Conservation (phyloP, 768 basidiomycete species). For the Leccinum broughii region DNA sequence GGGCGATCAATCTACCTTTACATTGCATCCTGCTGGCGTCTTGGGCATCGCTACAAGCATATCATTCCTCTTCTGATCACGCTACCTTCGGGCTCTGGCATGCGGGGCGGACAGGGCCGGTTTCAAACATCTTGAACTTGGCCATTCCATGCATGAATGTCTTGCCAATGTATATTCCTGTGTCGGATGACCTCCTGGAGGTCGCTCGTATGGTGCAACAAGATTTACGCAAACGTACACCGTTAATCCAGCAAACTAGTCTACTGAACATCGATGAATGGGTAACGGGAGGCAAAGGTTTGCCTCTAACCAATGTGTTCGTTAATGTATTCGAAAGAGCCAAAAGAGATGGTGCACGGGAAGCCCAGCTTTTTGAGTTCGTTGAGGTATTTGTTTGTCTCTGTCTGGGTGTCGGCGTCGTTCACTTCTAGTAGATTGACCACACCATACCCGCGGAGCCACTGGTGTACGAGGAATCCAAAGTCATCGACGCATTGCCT, state of each 20-base stretch:
- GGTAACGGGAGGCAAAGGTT: conserved; percentile 30
- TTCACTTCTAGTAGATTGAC: conserved; percentile 30
- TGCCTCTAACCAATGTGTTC: conserved; percentile 43
- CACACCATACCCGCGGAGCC: conserved; percentile 34
- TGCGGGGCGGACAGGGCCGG: conserved; percentile 40
- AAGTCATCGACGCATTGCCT: conserved; percentile 17
- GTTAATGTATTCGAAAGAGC: conserved; percentile 43
- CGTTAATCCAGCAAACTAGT: conserved; percentile 43
- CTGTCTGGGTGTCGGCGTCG: neutral
- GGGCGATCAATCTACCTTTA: conserved; percentile 36
- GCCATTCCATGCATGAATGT: conserved; percentile 48
- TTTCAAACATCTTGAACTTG: conserved; percentile 38
- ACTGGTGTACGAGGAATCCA: conserved; percentile 9
- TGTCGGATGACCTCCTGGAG: conserved; percentile 22
- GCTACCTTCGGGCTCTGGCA: conserved; percentile 50
- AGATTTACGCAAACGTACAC: conserved; percentile 39
- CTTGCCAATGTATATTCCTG: conserved; percentile 38
- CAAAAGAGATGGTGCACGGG: conserved; percentile 26
- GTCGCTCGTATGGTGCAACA: conserved; percentile 36
- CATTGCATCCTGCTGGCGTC: conserved; percentile 43
- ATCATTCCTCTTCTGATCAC: conserved; percentile 25
- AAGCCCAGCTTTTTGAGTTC: conserved; percentile 27
- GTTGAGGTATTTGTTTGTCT: conserved; percentile 35
- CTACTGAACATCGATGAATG: conserved; percentile 38
- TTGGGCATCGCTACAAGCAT: conserved; percentile 43